Percentiles rank a stretch among this genome's conserved stretches.
phyloP scores from a whole-genome alignment of 2,329 filamentous ascomycete species.

The Tolypocladium tundrense region DNA sequence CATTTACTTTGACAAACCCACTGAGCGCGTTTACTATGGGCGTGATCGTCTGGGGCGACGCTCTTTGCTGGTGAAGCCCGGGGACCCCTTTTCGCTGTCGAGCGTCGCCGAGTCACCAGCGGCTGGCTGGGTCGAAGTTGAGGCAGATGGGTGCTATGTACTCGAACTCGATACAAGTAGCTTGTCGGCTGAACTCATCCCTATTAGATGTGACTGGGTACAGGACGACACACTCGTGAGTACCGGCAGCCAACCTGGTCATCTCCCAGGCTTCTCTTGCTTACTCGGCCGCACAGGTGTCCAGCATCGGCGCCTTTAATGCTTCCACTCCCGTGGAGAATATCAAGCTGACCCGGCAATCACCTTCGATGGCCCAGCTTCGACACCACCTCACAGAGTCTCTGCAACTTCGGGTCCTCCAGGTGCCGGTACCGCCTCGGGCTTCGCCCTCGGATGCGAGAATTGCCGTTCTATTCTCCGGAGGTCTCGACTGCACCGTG shows the following conservation, averaged over 20 bases:
- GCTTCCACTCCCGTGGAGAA: constrained; percentile 26
- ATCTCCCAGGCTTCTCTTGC: constrained; percentile 26
- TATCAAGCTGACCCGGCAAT: constrained; percentile 15
- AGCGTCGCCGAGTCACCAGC: constrained; percentile 53
- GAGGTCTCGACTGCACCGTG: constrained; percentile 85
- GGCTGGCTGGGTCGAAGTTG: constrained; percentile 64
- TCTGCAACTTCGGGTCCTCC: constrained; percentile 51
- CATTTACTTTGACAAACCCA: constrained; percentile 61
- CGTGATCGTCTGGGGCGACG: constrained; percentile 80
- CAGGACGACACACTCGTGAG: constrained; percentile 34
- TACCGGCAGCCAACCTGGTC: constrained; percentile 10
- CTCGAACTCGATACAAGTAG: constrained; percentile 37
- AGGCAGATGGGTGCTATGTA: constrained; percentile 72
- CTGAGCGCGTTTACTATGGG: constrained; percentile 63
- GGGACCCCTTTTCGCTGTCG: constrained; percentile 48
- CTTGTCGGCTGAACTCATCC: constrained; percentile 3
- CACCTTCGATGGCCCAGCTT: constrained; percentile 42
- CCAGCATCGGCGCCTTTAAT: constrained; percentile 45
- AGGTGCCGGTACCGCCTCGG: constrained; percentile 50
- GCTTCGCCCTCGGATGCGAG: constrained; percentile 30
- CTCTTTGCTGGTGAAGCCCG: constrained; percentile 58
- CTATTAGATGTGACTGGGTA: constrained; percentile 19
- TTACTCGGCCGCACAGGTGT: constrained; percentile 28
- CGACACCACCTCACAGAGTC: constrained; percentile 47
- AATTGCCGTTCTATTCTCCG: constrained; percentile 82